Percentiles rank a stretch among this genome's conserved stretches.
phyloP scores from a whole-genome alignment of 73 alveolate genomes.

The Uronychia setigera region DNA sequence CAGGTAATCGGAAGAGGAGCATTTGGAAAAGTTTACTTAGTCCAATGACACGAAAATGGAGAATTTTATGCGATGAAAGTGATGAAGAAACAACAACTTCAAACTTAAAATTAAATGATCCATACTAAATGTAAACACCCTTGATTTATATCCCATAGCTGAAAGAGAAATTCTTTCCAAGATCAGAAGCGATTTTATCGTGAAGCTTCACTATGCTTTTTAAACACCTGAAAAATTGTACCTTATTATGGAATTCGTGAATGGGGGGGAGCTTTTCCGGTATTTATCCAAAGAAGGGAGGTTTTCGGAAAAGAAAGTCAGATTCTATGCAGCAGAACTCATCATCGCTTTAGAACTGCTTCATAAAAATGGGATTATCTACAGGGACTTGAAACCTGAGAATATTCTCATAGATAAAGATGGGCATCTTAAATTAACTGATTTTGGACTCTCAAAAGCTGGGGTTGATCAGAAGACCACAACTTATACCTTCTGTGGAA shows the following conservation, averaged over 20 bases:
- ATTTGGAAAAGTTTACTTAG: conserved; percentile 84
- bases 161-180: conserved; percentile 88
- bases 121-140: neutral
- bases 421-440: conserved; percentile 57
- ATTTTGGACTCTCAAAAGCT: conserved; percentile 52
- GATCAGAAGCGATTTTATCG: conserved; percentile 80
- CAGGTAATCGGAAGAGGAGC: conserved; percentile 88
- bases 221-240: conserved; percentile 84
- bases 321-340: conserved; percentile 78
- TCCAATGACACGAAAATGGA: conserved; percentile 65
- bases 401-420: conserved; percentile 46
- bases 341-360: conserved; percentile 75
- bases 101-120: conserved; percentile 34
- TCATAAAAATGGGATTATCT: conserved; percentile 68
- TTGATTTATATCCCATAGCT: conserved; percentile 42
- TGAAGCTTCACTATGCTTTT: conserved; percentile 83
- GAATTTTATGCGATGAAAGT: conserved; percentile 91
- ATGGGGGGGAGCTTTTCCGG: conserved; percentile 94
- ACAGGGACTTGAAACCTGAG: conserved; percentile 69
- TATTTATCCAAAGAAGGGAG: conserved; percentile 69
- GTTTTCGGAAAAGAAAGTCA: conserved; percentile 78
- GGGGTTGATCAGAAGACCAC: neutral
- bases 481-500: conserved; percentile 11
- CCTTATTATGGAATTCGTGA: conserved; percentile 85
- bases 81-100: conserved; percentile 70